Base-by-base conservation (phyloP, 2,329 filamentous ascomycete genomes). In the Colletotrichum simmondsii region DNA sequence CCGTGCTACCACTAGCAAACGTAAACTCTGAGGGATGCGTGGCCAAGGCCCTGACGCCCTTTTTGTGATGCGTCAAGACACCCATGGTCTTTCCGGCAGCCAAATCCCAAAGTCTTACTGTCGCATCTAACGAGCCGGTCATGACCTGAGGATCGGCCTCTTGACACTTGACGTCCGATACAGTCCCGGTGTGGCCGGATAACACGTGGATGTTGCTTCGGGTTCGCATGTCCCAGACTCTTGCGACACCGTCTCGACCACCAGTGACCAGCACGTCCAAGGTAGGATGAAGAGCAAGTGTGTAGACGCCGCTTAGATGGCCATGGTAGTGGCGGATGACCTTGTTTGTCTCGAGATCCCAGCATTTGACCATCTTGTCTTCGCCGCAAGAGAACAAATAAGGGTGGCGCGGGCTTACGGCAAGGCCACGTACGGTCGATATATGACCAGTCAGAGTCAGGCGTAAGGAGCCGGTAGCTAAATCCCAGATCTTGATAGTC, bases 291-390 rank as follows among this genome's bases (percentile, higher is more conserved):
- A 99, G 86, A 2, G 94, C 91, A 6, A 99, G 87, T 1, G 95
- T 95, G 84, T 99, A 99, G 4, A 99, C 97, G 75, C 97, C 97
- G 77, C 94, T 97, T 26, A 99, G 86, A 84, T 99, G 97, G 22
- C 97, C 97, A 81, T 99, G 97, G 82, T 98, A 99, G 83, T 98
- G 95, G 52, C 96, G 91, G 80, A 98, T 98, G 73, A 99, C 97
- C 83, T 98, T 98, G 86, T 99, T 99, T n/a, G 96, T 98, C 83
- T 99, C 97, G 76, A 99, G 86, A 85, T 99, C 97, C 97, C 97
- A 99, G 85, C 97, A 99, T 84, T 99, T 99, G 75, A 99, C 97
- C 95, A 98, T 98, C 87, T 99, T 99, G 82, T 99, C 97, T 83
- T 99, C 97, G 71, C 95, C 97, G 79, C 97, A 99, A 12, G 95